Evolutionary conservation across 2,329 filamentous ascomycete genomes (phyloP).

Genomic region (Pseudogymnoascus sp.): DNA sequence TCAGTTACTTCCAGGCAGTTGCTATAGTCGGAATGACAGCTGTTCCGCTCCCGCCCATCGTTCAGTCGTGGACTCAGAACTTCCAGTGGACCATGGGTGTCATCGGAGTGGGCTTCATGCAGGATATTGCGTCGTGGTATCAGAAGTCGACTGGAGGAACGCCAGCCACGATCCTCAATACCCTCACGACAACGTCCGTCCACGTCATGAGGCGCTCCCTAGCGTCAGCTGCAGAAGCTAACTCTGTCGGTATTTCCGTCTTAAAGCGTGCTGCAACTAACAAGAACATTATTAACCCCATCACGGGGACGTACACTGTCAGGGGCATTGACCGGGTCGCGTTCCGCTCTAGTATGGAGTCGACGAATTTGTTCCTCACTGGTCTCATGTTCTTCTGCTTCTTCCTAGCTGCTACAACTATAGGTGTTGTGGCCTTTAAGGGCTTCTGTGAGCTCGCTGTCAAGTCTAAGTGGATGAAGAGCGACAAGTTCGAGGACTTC

Average conservation of each 20-base stretch:
- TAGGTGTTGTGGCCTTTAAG: conserved; percentile 73
- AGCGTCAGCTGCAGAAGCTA: background rate
- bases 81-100: conserved; percentile 99
- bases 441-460: conserved; percentile 66
- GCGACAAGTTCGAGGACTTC: conserved; percentile 85
- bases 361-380: conserved; percentile 89
- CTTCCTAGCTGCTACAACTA: conserved; percentile 66
- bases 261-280: conserved; percentile 38
- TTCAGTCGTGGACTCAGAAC: conserved; percentile 90
- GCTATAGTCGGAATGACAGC: conserved; percentile 82
- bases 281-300: conserved; percentile 46
- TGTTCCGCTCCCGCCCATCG: conserved; percentile 76
- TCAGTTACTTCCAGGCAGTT: conserved; percentile 89
- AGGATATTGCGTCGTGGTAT: conserved; percentile 89
- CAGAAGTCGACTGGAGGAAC: conserved; percentile 86
- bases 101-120: conserved; percentile 78
- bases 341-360: conserved; percentile 76
- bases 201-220: conserved; percentile 53
- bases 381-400: conserved; percentile 82
- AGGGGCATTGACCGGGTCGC: conserved; percentile 83
- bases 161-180: conserved; percentile 69
- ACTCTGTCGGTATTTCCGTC: conserved; percentile 16
- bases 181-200: conserved; percentile 68
- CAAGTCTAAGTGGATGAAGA: conserved; percentile 69
- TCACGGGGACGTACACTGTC: conserved; percentile 52